Evolutionary conservation across 2,329 filamentous ascomycete genomes (phyloP).

Genomic region (Arthrobotrys pseudoclavata): DNA sequence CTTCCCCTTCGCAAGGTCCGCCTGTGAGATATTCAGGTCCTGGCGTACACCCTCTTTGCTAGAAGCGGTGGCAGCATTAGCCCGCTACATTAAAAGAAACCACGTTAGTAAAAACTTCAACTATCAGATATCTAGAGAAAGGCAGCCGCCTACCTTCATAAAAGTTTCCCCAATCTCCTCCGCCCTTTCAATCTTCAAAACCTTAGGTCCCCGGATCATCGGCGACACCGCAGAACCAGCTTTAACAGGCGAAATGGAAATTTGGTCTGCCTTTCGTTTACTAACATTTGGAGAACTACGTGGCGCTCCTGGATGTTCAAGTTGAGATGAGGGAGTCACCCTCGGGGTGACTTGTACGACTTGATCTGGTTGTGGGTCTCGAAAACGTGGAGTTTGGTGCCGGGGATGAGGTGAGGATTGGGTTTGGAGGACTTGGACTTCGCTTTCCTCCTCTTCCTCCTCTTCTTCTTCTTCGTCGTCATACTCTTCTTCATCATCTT

Average conservation of each 20-base stretch:
- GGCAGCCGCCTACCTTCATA: not conserved
- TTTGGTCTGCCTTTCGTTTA: conserved; percentile 45
- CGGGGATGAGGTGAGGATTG: conserved; percentile 6
- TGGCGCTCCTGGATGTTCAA: conserved; percentile 8
- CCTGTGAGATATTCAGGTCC: conserved; percentile 11
- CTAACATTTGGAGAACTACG: conserved; percentile 21
- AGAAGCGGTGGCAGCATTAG: conserved; percentile 4
- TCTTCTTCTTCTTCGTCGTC: conserved; percentile 14
- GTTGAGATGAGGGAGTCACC: conserved; percentile 30
- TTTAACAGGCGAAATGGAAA: conserved; percentile 34
- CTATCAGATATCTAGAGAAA: not conserved
- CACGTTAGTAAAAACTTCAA: not conserved
- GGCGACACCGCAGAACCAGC: conserved; percentile 33
- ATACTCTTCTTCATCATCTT: conserved; percentile 11
- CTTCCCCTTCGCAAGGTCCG: conserved; percentile 1
- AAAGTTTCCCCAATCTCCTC: not conserved
- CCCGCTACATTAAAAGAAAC: not conserved
- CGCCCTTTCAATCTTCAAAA: conserved; percentile 19
- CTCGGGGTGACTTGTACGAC: not conserved
- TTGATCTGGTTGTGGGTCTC: not conserved
- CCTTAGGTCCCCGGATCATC: conserved; percentile 20
- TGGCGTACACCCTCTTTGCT: conserved; percentile 27
- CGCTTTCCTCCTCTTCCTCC: conserved; percentile 9
- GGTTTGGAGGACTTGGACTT: conserved; percentile 38
- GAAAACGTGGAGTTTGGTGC: not conserved